phyloP scores from a whole-genome alignment of 139 green algal species.

The Haematococcus sp. region DNA sequence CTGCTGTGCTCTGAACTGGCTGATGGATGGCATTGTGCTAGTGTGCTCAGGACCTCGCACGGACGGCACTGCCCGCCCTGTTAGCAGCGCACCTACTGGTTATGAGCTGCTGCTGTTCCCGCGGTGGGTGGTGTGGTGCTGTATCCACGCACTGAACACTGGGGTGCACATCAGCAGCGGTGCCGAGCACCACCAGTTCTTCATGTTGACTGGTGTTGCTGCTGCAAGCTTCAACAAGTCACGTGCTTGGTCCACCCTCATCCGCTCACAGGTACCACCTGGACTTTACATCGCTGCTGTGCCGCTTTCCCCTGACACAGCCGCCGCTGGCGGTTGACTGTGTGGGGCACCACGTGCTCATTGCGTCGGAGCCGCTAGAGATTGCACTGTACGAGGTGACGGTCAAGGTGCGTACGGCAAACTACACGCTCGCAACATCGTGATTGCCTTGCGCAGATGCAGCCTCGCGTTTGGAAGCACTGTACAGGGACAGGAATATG shows the following conservation, averaged over 20 bases:
- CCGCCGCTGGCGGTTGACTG: constrained; percentile 82
- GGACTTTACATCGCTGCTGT: constrained; percentile 79
- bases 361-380: constrained; percentile 75
- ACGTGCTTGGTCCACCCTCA: too few relatives aligned
- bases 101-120: constrained; percentile 84
- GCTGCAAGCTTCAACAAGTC: too few relatives aligned
- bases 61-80: constrained; percentile 10
- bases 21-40: constrained; percentile 40
- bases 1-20: constrained; percentile 60
- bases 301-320: constrained; percentile 35
- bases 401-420: constrained; percentile 18
- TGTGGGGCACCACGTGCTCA: constrained; percentile 65
- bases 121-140: constrained; percentile 13
- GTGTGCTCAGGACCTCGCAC: constrained; percentile 26
- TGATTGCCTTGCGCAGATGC: neutral
- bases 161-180: too few relatives aligned
- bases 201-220: too few relatives aligned
- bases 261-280: constrained; percentile 73
- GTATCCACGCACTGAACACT: too few relatives aligned
- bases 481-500: too few relatives aligned
- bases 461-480: neutral
- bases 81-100: neutral
- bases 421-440: too few relatives aligned
- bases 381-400: constrained; percentile 74
- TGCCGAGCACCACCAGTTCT: too few relatives aligned